These are phyloP conservation scores for Blastobotrys ciferrii DNA, from an alignment of 1,139 yeast species.

Conservation along the genomic window DNA sequence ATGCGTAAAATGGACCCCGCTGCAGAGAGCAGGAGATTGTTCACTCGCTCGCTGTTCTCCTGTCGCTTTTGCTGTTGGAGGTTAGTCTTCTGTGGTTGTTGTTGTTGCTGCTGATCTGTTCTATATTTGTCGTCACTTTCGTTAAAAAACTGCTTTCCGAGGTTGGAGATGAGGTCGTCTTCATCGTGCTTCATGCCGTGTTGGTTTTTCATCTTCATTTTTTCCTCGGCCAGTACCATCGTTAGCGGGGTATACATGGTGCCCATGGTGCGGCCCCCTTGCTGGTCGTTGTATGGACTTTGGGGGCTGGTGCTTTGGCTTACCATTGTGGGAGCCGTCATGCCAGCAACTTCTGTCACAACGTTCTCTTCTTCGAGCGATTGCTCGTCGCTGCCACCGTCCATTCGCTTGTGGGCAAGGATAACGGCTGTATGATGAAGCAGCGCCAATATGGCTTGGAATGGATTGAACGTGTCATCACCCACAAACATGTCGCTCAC, in stretches of 20 bases:
- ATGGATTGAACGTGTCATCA: slow-evolving; percentile 29
- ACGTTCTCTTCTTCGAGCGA: slow-evolving; percentile 20
- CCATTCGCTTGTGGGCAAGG: slow-evolving; percentile 35
- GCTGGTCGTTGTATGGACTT: not conserved
- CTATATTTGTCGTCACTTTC: slow-evolving; percentile 1
- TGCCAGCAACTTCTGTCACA: slow-evolving; percentile 21
- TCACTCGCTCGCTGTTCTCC: slow-evolving; percentile 11
- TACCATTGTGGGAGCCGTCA: slow-evolving; percentile 15
- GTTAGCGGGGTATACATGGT: slow-evolving; percentile 28
- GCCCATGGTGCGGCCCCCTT: slow-evolving; percentile 16
- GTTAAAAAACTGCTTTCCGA: slow-evolving; percentile 6
- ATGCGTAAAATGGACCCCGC: slow-evolving; percentile 35
- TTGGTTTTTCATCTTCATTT: slow-evolving; percentile 12
- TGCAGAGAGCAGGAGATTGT: slow-evolving; percentile 28
- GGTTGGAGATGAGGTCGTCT: slow-evolving; percentile 9
- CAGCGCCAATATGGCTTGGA: slow-evolving; percentile 32
- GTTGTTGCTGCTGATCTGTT: not conserved
- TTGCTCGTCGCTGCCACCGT: slow-evolving; percentile 11
- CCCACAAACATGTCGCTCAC: slow-evolving; percentile 27
- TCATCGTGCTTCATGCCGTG: not conserved
- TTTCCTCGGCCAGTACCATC: slow-evolving; percentile 28
- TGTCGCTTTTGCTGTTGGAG: not conserved
- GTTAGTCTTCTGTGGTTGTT: not conserved
- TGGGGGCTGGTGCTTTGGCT: not conserved
- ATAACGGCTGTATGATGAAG: slow-evolving; percentile 34